Conservation (phyloP, 768 basidiomycete species). For the Podaxis carcinomalis region DNA sequence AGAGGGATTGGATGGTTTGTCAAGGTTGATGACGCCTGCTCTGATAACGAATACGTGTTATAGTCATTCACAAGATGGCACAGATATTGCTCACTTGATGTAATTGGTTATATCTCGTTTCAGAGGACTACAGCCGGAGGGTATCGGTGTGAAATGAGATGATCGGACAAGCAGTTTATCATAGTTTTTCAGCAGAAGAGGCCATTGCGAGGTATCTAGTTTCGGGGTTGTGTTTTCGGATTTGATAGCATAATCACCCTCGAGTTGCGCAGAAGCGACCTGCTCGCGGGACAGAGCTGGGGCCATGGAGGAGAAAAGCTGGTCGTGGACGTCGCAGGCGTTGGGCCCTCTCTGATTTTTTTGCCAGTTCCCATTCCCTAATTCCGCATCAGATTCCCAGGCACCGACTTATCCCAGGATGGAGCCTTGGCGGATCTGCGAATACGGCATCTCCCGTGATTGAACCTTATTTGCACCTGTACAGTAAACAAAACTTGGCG, state of each 20-base stretch:
- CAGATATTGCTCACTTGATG: slow-evolving; percentile 63
- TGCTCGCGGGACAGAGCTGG: slow-evolving; percentile 58
- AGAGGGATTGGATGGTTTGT: slow-evolving; percentile 97
- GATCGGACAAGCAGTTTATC: slow-evolving; percentile 94
- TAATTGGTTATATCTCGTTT: slow-evolving; percentile 92
- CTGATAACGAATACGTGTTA: slow-evolving; percentile 33
- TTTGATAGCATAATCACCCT: slow-evolving; percentile 79
- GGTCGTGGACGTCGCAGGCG: not conserved
- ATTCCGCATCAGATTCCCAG: not conserved
- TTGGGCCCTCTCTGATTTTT: not conserved
- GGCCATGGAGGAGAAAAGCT: slow-evolving; percentile 30
- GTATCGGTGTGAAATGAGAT: slow-evolving; percentile 97
- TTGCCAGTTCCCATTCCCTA: not conserved
- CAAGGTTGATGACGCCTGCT: slow-evolving; percentile 97
- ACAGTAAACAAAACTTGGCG: slow-evolving; percentile 40
- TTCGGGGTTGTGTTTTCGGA: slow-evolving; percentile 68
- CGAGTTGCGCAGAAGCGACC: slow-evolving; percentile 69
- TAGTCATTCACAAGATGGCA: not conserved
- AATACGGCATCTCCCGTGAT: slow-evolving; percentile 16
- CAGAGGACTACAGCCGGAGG: slow-evolving; percentile 87
- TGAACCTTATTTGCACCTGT: slow-evolving; percentile 43
- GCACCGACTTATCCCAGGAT: slow-evolving; percentile 8
- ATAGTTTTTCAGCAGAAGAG: slow-evolving; percentile 96
- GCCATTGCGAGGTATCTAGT: slow-evolving; percentile 97
- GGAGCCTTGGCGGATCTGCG: not conserved